phyloP scores from a whole-genome alignment of 305 asterid genomes.

The Fraxinus velutina region DNA sequence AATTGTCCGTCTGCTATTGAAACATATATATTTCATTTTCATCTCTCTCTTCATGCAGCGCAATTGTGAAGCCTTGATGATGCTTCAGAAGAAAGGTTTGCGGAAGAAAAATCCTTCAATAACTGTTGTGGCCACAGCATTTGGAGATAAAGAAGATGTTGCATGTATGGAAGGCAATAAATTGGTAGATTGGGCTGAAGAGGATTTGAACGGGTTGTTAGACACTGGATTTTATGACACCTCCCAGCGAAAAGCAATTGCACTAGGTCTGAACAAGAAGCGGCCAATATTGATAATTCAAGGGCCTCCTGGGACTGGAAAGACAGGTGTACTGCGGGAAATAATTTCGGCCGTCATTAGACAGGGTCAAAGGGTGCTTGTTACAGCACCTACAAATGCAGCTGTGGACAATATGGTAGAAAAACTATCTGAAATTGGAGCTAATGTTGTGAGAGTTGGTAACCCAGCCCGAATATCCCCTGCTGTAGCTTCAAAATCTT shows the following conservation, averaged over 20 bases:
- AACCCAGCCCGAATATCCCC: slow-evolving; percentile 91
- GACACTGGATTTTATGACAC: slow-evolving; percentile 46
- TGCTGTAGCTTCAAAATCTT: slow-evolving; percentile 76
- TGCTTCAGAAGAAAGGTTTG: slow-evolving; percentile 96
- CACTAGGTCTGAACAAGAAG: slow-evolving; percentile 80
- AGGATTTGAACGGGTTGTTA: slow-evolving; percentile 44
- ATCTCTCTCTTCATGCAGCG: slow-evolving; percentile 56
- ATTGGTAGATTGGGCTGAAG: slow-evolving; percentile 66
- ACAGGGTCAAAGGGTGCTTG: slow-evolving; percentile 94
- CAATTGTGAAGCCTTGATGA: slow-evolving; percentile 97
- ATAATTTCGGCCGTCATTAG: slow-evolving; percentile 69
- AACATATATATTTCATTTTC: slow-evolving; percentile 15
- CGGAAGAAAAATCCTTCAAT: slow-evolving; percentile 78
- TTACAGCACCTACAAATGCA: slow-evolving; percentile 97
- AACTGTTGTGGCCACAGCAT: slow-evolving; percentile 71
- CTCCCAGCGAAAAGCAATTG: slow-evolving; percentile 82
- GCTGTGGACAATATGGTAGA: slow-evolving; percentile 99
- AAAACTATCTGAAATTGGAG: slow-evolving; percentile 64
- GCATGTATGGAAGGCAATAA: slow-evolving; percentile 55
- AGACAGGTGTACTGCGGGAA: slow-evolving; percentile 78
- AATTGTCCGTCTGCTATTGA: slow-evolving; percentile 3
- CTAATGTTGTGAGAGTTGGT: slow-evolving; percentile 78
- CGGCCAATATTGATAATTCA: slow-evolving; percentile 76
- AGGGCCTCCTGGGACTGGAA: slow-evolving; percentile 99
- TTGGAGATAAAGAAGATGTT: slow-evolving; percentile 82